Base-by-base conservation (phyloP, 2,329 filamentous ascomycete genomes). In the Cadophora gregata region DNA sequence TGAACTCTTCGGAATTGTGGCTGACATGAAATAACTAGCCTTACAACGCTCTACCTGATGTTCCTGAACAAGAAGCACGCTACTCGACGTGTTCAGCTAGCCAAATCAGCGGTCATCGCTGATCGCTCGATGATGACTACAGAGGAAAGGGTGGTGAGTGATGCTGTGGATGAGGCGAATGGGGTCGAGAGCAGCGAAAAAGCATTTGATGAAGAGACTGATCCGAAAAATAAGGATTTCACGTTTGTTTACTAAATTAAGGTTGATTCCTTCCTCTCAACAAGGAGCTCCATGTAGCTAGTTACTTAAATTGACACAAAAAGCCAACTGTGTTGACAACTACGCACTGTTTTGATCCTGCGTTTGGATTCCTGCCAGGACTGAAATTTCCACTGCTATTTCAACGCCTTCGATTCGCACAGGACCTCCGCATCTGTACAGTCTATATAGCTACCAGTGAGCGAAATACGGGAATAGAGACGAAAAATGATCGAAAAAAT, bases 201-300 rank as follows among this genome's bases (percentile, higher is more conserved):
- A 69, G 82, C 83, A 1, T 86, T 86, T 72, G 83, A 84, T 59
- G 88, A 90, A 73, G 76, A 84, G 21, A 89, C 86, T 19, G 87
- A 89, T 74, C 76, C 85, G 71, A 79, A 85, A 76, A 89, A 89
- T 68, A 86, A 89, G 72, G 86, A 89, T 67, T 90, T 90, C 72
- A 81, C 89, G 7, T 90, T 86, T 76, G 81, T 89, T 6, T 74
- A 73, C 50, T 73, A 65, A 65, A 45, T 2, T 2, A 2, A 36
- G 3, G 2, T 36, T 4, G 38, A 42, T 42, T 5, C 6, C n/a
- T 19, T 42, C 12, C 16, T 19, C 2, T 10, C 12, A 16, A 42
- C 10, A 42, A 19, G 2, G 19, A 19, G 19, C 14, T 19, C 19
- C 36, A 9, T 14, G 36, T 9, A 38, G 36, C 36, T 38, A 38